Evolutionary conservation across 164 flowering plant species (phyloP), one percentile per base, ranked within the genome.

Genomic region (Cinnamomum micranthum): DNA sequence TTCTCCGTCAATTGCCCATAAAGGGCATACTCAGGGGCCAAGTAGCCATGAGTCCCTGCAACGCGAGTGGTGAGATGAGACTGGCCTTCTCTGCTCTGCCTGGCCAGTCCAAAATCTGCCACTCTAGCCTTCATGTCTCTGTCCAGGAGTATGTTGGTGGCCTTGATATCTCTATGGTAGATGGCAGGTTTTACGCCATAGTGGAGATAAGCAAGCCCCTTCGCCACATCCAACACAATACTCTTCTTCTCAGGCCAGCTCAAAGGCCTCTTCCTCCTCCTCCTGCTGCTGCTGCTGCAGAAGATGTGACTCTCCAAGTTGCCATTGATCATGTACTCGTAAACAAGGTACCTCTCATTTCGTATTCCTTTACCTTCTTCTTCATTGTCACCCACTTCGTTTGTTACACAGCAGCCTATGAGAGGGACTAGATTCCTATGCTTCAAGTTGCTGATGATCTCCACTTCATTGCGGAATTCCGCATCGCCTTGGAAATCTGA

Each of bases 1-100:
- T 90, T 92, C 84, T 92, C 95, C 1, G 97, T 91, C 69, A 92
- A 79, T 69, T 91, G 95, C 20, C 97, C 97, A 65, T 93, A 93
- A n/a, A 93, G 84, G 0, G 94, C 95, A 64, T 92, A 92, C 59
- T 92, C 95, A 9, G 95, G 95, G 2, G 97, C 95, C 50, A 92
- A 78, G 81, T 91, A 92, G 1, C 97, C 97, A 79, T 89, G 95
- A 23, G 97, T 92, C 12, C 97, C 97, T 0, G 94, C 95, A 65
- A 92, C 92, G 81, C 94, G 84, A 2, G 97, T 91, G 1, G 93
- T 90, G 52, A 92, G 91, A 82, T 92, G 94, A 79, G 97, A 92
- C 76, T 90, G 87, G 10, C 94, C 95, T 81, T 90, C 97, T 41
- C 77, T 84, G 74, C 83, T 86, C 77, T 87, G 90, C 81, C 85